A percentile compares a stretch with the other conserved stretches of the same genome.
These are phyloP conservation scores for Nakazawaea peltata DNA, from an alignment of 805 yeast genomes.

Conservation along the genomic window DNA sequence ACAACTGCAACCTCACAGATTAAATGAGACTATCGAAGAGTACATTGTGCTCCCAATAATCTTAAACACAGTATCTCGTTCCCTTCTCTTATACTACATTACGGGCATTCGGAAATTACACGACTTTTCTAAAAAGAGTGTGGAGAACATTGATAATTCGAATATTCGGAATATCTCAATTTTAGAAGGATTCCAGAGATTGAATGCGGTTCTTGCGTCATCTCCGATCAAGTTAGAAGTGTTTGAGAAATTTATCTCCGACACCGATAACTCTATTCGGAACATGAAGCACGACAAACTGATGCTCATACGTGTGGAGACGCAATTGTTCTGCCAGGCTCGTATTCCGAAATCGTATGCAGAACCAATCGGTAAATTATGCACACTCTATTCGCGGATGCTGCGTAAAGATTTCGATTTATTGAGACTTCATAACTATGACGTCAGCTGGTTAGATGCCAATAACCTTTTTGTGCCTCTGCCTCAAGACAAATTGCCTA, in stretches of 20 bases:
- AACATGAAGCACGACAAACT: conserved; percentile 28
- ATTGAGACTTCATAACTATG: conserved; percentile 52
- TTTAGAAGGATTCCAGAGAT: conserved; percentile 42
- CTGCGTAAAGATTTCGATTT: conserved; percentile 37
- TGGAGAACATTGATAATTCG: conserved; percentile 36
- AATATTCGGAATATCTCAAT: conserved; percentile 31
- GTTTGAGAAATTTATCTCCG: conserved; percentile 11
- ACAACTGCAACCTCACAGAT: too few relatives aligned
- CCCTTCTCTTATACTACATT: conserved; percentile 57
- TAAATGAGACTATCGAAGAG: conserved; percentile 13
- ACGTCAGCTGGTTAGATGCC: conserved; percentile 59
- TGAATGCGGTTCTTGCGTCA: conserved; percentile 36
- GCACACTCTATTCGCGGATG: conserved; percentile 38
- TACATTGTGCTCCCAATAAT: conserved; percentile 48
- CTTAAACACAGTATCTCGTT: conserved; percentile 62
- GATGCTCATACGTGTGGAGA: conserved; percentile 46
- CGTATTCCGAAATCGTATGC: conserved; percentile 34
- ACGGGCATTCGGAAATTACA: conserved; percentile 58
- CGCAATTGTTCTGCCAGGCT: conserved; percentile 54
- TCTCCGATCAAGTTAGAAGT: conserved; percentile 45
- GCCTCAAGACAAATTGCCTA: too few relatives aligned
- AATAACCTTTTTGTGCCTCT: conserved; percentile 1
- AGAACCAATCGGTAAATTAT: conserved; percentile 32
- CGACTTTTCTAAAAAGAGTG: conserved; percentile 47
- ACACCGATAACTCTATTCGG: conserved; percentile 21